phyloP scores from a whole-genome alignment of 768 basidiomycete genomes.

The Baorangia bicolor region DNA sequence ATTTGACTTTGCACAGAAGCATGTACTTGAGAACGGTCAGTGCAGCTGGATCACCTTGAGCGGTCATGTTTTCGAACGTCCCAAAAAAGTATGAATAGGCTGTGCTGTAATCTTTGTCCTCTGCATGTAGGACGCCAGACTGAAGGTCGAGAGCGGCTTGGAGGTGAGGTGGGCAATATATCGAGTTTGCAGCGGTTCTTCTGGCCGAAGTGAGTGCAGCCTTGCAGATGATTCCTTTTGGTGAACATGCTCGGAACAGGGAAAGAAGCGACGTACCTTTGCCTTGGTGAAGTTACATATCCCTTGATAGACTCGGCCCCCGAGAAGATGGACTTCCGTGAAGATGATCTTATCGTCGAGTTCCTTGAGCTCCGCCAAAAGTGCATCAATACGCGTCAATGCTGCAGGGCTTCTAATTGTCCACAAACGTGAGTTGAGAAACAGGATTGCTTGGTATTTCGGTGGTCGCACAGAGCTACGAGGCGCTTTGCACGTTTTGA shows the following conservation, averaged over 20 bases:
- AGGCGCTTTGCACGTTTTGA: constrained; percentile 86
- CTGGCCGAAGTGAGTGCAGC: no score
- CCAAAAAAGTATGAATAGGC: constrained; percentile 98
- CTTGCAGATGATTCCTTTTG: constrained; percentile 33
- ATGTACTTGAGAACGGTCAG: constrained; percentile 91
- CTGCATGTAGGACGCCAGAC: constrained; percentile 83
- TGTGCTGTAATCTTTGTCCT: constrained; percentile 96
- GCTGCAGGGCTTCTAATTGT: constrained; percentile 78
- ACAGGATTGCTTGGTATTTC: not conserved
- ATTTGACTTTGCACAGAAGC: constrained; percentile 98
- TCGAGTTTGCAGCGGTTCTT: no score
- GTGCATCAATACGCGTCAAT: constrained; percentile 73
- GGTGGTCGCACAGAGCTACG: constrained; percentile 58
- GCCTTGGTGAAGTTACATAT: constrained; percentile 87
- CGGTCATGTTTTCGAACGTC: constrained; percentile 84
- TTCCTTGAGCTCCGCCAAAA: constrained; percentile 91
- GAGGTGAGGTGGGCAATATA: no score
- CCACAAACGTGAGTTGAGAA: constrained; percentile 34
- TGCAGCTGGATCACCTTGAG: constrained; percentile 75
- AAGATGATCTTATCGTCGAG: no score
- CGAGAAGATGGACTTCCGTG: constrained; percentile 92
- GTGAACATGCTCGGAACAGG: not conserved
- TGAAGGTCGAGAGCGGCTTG: constrained; percentile 66
- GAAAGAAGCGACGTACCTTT: no score
- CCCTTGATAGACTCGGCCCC: constrained; percentile 87